phyloP scores from a whole-genome alignment of 75 land plant species.

The Picea glauca region DNA sequence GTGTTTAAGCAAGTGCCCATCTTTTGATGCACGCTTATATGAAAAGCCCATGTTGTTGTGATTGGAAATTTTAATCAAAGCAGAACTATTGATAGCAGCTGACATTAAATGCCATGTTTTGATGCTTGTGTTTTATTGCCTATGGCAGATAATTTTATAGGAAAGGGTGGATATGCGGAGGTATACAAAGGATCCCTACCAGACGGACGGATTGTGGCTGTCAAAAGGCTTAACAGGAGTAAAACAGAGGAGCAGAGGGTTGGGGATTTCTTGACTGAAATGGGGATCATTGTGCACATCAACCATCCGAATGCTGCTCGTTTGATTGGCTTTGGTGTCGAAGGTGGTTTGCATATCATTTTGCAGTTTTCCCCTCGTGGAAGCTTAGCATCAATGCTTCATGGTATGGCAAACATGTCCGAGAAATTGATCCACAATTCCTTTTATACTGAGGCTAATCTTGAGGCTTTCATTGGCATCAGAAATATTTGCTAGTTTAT shows the following conservation, averaged over 20 bases:
- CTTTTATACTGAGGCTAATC: not conserved
- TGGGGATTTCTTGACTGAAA: slow-evolving; percentile 68
- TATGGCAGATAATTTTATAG: slow-evolving; percentile 66
- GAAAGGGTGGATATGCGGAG: slow-evolving; percentile 89
- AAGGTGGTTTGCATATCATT: slow-evolving; percentile 69
- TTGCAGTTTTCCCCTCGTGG: slow-evolving; percentile 71
- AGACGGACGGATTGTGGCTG: slow-evolving; percentile 74
- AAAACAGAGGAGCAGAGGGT: slow-evolving; percentile 49
- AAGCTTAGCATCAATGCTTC: slow-evolving; percentile 70
- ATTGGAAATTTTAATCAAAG: not conserved
- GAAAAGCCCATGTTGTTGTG: not conserved
- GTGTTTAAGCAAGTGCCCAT: not conserved
- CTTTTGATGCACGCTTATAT: not conserved
- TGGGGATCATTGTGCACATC: slow-evolving; percentile 84
- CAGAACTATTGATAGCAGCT: not conserved
- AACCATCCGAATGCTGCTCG: slow-evolving; percentile 75
- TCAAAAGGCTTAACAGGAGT: slow-evolving; percentile 66
- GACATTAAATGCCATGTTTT: not conserved
- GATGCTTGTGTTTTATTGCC: not conserved
- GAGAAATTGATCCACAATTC: not conserved
- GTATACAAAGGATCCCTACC: slow-evolving; percentile 75
- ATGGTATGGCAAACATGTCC: slow-evolving; percentile 39
- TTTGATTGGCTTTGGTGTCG: slow-evolving; percentile 73
- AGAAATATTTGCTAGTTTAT: not conserved
- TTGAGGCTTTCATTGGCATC: not conserved